Base-by-base conservation (phyloP, 2,329 filamentous ascomycete species). In the Apiospora marii region DNA sequence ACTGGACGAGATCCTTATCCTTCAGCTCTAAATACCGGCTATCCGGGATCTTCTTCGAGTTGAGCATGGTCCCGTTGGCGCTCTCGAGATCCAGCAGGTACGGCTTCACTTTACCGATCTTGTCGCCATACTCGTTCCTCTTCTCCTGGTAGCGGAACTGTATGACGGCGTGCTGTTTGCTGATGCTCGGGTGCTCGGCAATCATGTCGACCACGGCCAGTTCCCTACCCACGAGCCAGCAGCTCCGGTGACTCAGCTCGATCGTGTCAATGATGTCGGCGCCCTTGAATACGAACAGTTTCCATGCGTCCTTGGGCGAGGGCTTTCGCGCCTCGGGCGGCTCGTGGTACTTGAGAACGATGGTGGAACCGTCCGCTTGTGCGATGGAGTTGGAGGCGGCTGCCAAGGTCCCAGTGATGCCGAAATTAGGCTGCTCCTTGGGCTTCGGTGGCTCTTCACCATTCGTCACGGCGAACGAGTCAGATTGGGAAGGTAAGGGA, bases 31-130 rank as follows among this genome's bases (percentile, higher is more conserved):
- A 85, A 82, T 95, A 99, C 74, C 95, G 88, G 79, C 93, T 93
- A 19, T 89, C 87, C 1, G 94, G 93, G 4, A 97, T 84, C 77
- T 85, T 86, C 74, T 94, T 91, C 46, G 91, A 92, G 79, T 98
- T 98, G 75, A 99, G 85, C 72, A 84, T 87, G 2, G 96, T 98
- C 48, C 96, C 96, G 81, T 98, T 98, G 67, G 94, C 94, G 78
- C 94, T 98, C 78, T 98, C 95, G 68, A 99, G 84, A 82, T 99
- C 96, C 75, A 99, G 94, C 12, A 98, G 82, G 83, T 98, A 99
- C 0, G 95, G 95, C 84, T 91, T 92, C 67, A 95, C 93, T 74
- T 87, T 92, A 30, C 93, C 94, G 72, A 92, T 87, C 79, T 92
- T 93, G 80, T 98, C 95, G 30, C 95, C 95, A 80, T 90, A 97